Evolutionary conservation across 441 rosid genomes (phyloP), one percentile per base, ranked within the genome.

Genomic region (Bruguiera hainesii): DNA sequence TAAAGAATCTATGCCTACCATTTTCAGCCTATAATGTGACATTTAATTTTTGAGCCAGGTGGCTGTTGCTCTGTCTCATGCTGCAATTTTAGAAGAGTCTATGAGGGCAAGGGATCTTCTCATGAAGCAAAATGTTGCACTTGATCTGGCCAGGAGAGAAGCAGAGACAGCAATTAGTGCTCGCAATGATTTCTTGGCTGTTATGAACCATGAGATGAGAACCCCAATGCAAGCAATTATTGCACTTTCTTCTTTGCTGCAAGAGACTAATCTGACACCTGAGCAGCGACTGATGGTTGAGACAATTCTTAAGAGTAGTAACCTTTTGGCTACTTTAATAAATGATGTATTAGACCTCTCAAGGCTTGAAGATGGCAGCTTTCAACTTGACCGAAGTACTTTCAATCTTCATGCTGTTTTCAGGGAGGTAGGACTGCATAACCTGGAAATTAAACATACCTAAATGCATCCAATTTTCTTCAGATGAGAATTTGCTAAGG

Each of bases 161-260:
- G 99, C 99, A 30, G 99, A 95, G 72, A 95, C 90, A 61, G 97
- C 99, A 20, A 87, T 95, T 65, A 85, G 86, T 73, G 98, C 99
- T 50, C 93, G 97, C 18, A 95, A 95, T 66, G 96, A 92, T 81
- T 95, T 95, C 88, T 75, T 95, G 77, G 99, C 98, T 46, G 99
- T 95, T 68, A 95, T 95, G 99, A 92, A 95, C 79, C 97, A 95
- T 73, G 97, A 95, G 81, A 95, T 95, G 99, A 85, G 97, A 76
- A 95, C 96, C 48, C 99, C 99, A 6, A 95, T 95, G 99, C 98
- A 95, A 76, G 98, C 98, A 11, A 81, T 95, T 71, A 89, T 90
- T 23, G 99, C 99, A 49, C 96, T 92, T 69, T 92, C 99, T 64
- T 95, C 98, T 51, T 79, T 95, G 70, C 89, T 95, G 51, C 99